Evolutionary conservation across 148 eudicot genomes (phyloP).

Genomic region (Tetragonia tetragonoides): DNA sequence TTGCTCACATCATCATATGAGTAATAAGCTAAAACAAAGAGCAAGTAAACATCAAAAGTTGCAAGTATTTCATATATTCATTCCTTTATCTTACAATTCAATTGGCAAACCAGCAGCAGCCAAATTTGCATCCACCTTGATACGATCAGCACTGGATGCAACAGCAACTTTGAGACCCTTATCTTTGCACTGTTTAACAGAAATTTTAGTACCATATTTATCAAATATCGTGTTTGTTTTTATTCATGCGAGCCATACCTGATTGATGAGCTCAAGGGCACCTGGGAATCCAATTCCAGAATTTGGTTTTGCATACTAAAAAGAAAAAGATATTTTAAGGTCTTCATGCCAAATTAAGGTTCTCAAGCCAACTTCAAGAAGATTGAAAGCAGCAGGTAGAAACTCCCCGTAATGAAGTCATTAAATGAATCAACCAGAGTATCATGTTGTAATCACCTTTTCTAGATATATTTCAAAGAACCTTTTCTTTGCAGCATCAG

Average conservation of each 20-base stretch:
- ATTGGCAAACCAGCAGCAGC: slow-evolving; percentile 86
- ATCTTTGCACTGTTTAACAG: slow-evolving; percentile 70
- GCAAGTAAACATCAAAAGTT: not conserved
- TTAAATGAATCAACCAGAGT: not conserved
- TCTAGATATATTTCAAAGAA: slow-evolving; percentile 89
- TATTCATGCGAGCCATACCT: slow-evolving; percentile 40
- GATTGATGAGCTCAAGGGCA: slow-evolving; percentile 75
- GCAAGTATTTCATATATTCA: not conserved
- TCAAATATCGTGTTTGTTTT: not conserved
- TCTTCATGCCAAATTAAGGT: too few species aligned
- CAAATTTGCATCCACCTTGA: slow-evolving; percentile 94
- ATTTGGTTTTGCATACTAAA: slow-evolving; percentile 88
- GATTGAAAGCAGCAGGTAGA: slow-evolving; percentile 10
- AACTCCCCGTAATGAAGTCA: not conserved
- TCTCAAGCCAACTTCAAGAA: slow-evolving; percentile 1
- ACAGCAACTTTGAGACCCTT: slow-evolving; percentile 96
- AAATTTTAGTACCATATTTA: slow-evolving; percentile 10
- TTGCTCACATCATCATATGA: not conserved
- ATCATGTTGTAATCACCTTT: slow-evolving; percentile 57
- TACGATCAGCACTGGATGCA: slow-evolving; percentile 97
- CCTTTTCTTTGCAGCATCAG: slow-evolving; percentile 85
- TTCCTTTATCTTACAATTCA: slow-evolving; percentile 53
- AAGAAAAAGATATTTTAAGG: not conserved
- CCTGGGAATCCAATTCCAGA: slow-evolving; percentile 98
- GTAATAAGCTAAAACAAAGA: slow-evolving; percentile 1